Conservation (phyloP, 768 basidiomycete species). For the Calocybe cyanea region DNA sequence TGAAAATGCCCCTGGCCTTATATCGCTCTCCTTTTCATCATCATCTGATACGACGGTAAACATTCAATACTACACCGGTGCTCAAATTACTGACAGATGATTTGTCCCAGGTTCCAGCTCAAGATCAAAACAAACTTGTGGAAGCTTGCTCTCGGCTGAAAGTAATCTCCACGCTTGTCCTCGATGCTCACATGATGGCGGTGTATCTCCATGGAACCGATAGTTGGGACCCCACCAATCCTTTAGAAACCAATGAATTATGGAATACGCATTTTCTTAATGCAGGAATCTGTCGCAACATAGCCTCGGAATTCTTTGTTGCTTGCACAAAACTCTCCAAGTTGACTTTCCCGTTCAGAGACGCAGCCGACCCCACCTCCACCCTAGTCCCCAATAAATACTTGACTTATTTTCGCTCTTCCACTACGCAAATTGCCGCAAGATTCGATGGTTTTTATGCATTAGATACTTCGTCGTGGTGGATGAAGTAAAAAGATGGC, state of each 20-base stretch:
- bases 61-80: no score
- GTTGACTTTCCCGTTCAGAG: background rate
- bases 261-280: slow-evolving; percentile 1
- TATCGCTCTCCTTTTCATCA: background rate
- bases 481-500: slow-evolving; percentile 8
- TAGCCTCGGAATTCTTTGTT: background rate
- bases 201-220: background rate
- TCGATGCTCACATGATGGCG: background rate
- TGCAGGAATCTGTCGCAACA: background rate
- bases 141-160: background rate
- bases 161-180: background rate
- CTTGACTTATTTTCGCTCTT: slow-evolving; percentile 2
- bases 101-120: background rate
- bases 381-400: no score
- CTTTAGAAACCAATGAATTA: background rate
- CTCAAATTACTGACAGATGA: background rate
- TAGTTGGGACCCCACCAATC: background rate
- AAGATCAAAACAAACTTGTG: background rate
- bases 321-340: background rate
- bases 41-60: no score
- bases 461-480: slow-evolving; percentile 2
- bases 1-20: background rate
- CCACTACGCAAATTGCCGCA: background rate
- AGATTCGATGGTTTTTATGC: slow-evolving; percentile 2
- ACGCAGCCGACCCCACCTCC: no score